phyloP scores from a whole-genome alignment of 805 yeast species.

The Yamadazyma nakazawae region DNA sequence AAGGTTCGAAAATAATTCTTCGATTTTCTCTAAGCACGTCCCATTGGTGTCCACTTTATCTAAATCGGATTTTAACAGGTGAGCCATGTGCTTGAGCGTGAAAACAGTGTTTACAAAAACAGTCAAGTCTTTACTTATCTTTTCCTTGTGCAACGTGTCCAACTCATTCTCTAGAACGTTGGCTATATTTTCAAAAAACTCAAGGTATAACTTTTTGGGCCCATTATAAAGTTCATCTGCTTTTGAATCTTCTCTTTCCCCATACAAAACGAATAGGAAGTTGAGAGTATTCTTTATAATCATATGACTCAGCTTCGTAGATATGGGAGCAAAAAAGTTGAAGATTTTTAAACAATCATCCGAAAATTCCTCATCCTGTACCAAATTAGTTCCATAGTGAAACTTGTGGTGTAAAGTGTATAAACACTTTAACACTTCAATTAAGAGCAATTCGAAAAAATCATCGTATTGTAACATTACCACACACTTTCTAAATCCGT shows the following conservation, averaged over 20 bases:
- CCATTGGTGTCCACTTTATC: not conserved
- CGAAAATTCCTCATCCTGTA: slow-evolving; percentile 13
- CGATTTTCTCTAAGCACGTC: not conserved
- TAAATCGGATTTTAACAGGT: slow-evolving; percentile 5
- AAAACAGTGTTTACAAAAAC: slow-evolving; percentile 6
- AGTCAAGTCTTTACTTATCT: not conserved
- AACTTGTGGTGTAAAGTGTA: slow-evolving; percentile 24
- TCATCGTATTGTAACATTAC: slow-evolving; percentile 3
- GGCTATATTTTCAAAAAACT: slow-evolving; percentile 4
- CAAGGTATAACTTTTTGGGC: not conserved
- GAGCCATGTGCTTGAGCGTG: slow-evolving; percentile 8
- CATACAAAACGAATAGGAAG: slow-evolving; percentile 13
- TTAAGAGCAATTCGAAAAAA: slow-evolving; percentile 12
- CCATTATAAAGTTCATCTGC: slow-evolving; percentile 7
- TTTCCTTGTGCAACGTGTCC: not conserved
- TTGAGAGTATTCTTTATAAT: slow-evolving; percentile 12
- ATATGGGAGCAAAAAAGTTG: slow-evolving; percentile 3
- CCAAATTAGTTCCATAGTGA: slow-evolving; percentile 10
- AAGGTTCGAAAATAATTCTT: not conserved
- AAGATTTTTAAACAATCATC: slow-evolving; percentile 12
- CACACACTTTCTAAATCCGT: slow-evolving; percentile 16
- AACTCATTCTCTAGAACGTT: not conserved
- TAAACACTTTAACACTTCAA: slow-evolving; percentile 24
- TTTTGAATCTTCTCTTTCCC: slow-evolving; percentile 9
- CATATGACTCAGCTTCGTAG: not conserved